A percentile compares a stretch with the other conserved stretches of the same genome.
Evolutionary conservation across 2,329 filamentous ascomycete genomes (phyloP).

Genomic region (Ophiostoma australiae): DNA sequence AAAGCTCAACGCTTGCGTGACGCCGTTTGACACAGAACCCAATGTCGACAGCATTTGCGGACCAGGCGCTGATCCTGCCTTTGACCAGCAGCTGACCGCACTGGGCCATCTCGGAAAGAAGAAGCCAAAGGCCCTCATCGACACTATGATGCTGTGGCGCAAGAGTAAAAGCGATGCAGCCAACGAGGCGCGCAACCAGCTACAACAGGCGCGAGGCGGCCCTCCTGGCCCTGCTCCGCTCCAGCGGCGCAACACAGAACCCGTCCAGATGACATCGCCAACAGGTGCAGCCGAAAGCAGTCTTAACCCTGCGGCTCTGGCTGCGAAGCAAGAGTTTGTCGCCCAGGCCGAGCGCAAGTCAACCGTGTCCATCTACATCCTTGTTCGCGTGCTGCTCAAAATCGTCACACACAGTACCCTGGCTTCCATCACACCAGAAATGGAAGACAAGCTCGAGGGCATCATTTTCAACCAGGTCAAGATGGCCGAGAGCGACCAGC

Average conservation of each 20-base stretch:
- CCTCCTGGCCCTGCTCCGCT: slow-evolving; percentile 43
- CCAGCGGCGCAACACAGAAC: slow-evolving; percentile 70
- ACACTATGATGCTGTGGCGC: slow-evolving; percentile 96
- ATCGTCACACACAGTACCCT: slow-evolving; percentile 88
- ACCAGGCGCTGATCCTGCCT: slow-evolving; percentile 76
- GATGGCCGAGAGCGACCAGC: slow-evolving; percentile 75
- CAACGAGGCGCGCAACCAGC: slow-evolving; percentile 57
- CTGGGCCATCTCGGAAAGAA: slow-evolving; percentile 90
- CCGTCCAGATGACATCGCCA: slow-evolving; percentile 43
- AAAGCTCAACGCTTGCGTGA: slow-evolving; percentile 84
- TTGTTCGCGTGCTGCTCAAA: slow-evolving; percentile 89
- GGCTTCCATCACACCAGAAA: slow-evolving; percentile 76
- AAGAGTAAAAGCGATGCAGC: slow-evolving; percentile 92
- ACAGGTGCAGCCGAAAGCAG: slow-evolving; percentile 31
- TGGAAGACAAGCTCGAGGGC: slow-evolving; percentile 88
- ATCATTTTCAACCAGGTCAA: slow-evolving; percentile 97
- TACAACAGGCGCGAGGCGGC: slow-evolving; percentile 44
- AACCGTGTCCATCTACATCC: slow-evolving; percentile 90
- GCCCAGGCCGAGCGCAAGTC: slow-evolving; percentile 81
- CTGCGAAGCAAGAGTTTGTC: slow-evolving; percentile 63
- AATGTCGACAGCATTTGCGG: slow-evolving; percentile 88
- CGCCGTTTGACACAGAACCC: slow-evolving; percentile 73
- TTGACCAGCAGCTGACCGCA: slow-evolving; percentile 90
- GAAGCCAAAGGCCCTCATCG: slow-evolving; percentile 91
- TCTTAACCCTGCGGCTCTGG: slow-evolving; percentile 35